phyloP scores from a whole-genome alignment of 129 eudicot genomes.

The Flaveria linearis region DNA sequence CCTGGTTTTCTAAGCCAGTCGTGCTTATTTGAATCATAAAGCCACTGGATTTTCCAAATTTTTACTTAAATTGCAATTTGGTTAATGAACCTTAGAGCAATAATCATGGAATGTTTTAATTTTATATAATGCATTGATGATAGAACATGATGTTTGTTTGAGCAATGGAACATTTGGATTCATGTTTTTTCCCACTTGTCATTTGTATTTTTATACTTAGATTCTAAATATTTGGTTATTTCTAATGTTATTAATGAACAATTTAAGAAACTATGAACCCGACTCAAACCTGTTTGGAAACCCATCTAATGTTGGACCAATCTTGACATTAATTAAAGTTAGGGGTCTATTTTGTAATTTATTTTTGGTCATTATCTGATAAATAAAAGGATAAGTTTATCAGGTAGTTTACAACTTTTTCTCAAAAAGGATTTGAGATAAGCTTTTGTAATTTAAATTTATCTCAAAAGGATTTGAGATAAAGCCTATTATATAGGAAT shows the following conservation, averaged over 20 bases:
- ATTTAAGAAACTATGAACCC: background rate
- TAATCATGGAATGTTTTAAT: background rate
- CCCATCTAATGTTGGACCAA: no score
- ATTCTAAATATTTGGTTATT: background rate
- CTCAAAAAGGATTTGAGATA: no score
- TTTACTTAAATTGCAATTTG: background rate
- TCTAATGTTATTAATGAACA: background rate
- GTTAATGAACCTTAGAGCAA: background rate
- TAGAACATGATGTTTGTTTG: background rate
- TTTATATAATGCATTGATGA: background rate
- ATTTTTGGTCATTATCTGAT: no score
- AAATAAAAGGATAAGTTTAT: no score
- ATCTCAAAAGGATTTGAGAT: no score
- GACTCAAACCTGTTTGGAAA: background rate
- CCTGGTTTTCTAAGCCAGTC: background rate
- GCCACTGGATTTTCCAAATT: background rate
- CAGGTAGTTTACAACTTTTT: no score
- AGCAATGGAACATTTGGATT: slow-evolving; percentile 1
- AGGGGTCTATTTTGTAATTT: no score
- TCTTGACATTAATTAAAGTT: no score
- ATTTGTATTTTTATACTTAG: background rate
- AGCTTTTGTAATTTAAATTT: no score
- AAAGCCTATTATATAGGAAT: no score
- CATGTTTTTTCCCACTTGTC: slow-evolving; percentile 3
- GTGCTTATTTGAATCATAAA: background rate